A percentile compares a stretch with the other conserved stretches of the same genome.
Conservation (phyloP, 345 rosid species). For the Salix dunnii region DNA sequence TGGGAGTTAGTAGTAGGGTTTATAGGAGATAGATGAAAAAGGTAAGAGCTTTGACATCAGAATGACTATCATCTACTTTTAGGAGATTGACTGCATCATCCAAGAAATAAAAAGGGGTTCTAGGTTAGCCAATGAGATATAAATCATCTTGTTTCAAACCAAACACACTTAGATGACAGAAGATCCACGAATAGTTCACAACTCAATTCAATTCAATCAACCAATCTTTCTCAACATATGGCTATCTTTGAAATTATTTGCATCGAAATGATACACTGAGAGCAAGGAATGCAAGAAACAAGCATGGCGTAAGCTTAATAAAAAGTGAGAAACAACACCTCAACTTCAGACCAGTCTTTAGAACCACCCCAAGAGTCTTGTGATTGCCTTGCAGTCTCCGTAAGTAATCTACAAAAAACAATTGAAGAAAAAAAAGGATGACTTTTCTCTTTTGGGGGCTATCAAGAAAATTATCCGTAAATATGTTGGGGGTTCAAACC, state of each 20-base stretch:
- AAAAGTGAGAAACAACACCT: slow-evolving; percentile 40
- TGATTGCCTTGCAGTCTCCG: slow-evolving; percentile 77
- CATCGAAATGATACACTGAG: background rate
- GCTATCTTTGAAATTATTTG: background rate
- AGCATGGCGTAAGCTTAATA: background rate
- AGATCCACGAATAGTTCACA: background rate
- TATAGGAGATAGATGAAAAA: background rate
- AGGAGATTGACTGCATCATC: background rate
- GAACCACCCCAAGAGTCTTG: slow-evolving; percentile 62
- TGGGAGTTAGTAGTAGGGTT: background rate
- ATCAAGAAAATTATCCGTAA: background rate
- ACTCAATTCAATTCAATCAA: background rate
- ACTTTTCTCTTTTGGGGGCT: background rate
- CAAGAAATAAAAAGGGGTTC: background rate
- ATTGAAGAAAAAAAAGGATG: background rate
- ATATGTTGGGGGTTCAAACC: slow-evolving; percentile 33
- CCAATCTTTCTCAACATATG: background rate
- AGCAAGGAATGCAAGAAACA: background rate
- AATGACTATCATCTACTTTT: background rate
- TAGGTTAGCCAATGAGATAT: background rate
- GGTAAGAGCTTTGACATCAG: background rate
- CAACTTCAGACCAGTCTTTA: slow-evolving; percentile 72
- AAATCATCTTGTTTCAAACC: background rate
- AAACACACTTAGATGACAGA: background rate
- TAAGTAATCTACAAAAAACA: slow-evolving; percentile 54